phyloP scores from a whole-genome alignment of 495 filamentous ascomycete species.

The Aspergillus taichungensis region DNA sequence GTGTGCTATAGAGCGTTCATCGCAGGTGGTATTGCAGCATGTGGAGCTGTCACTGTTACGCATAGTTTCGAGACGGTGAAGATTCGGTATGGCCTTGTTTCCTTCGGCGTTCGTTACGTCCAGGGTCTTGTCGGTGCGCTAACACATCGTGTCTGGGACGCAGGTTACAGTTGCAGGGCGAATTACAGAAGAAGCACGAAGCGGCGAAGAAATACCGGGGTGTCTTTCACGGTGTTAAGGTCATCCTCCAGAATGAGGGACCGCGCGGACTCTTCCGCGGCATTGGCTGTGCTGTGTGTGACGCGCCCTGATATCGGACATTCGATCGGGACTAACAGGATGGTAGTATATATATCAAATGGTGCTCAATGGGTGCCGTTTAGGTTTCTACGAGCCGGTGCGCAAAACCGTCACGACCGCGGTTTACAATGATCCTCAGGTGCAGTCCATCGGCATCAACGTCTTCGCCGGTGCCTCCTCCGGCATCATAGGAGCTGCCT shows the following conservation, averaged over 20 bases:
- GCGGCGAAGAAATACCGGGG: constrained; percentile 82
- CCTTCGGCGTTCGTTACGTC: background rate
- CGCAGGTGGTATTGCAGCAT: constrained; percentile 91
- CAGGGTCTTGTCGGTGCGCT: background rate
- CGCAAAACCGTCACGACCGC: constrained; percentile 55
- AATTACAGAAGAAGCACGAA: constrained; percentile 77
- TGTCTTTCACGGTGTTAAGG: constrained; percentile 83
- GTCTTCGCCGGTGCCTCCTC: constrained; percentile 83
- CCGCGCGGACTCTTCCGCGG: constrained; percentile 78
- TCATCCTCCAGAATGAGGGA: constrained; percentile 90
- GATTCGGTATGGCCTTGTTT: constrained; percentile 59
- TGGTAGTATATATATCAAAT: constrained; percentile 89
- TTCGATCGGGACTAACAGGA: constrained; percentile 3
- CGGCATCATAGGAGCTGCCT: constrained; percentile 81
- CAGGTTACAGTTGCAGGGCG: constrained; percentile 92
- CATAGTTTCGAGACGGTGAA: constrained; percentile 99
- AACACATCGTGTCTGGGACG: background rate
- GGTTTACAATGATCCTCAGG: constrained; percentile 59
- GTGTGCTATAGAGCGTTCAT: constrained; percentile 57
- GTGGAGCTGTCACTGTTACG: constrained; percentile 94
- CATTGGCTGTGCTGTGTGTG: constrained; percentile 69
- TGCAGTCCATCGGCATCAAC: constrained; percentile 82
- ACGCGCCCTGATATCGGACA: background rate
- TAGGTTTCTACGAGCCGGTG: constrained; percentile 97
- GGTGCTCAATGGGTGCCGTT: constrained; percentile 87